phyloP scores from a whole-genome alignment of 2,329 filamentous ascomycete species.

The Sporothrix sp. region DNA sequence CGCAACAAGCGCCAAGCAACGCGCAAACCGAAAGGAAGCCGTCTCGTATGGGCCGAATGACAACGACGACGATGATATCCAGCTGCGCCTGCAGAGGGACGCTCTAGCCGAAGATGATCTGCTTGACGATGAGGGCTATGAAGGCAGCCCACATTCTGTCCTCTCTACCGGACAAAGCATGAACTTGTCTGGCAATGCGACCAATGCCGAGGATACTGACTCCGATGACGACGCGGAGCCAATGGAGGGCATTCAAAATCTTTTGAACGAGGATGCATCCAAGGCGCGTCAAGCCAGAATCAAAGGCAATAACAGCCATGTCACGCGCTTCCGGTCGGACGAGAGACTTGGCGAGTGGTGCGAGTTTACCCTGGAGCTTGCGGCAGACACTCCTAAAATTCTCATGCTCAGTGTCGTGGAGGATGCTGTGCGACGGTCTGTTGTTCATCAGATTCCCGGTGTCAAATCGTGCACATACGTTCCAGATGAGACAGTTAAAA shows the following conservation, averaged over 20 bases:
- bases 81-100: conserved; percentile 51
- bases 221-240: conserved; percentile 22
- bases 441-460: conserved; percentile 78
- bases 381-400: conserved; percentile 72
- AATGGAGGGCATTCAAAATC: conserved; percentile 22
- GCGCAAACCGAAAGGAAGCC: conserved; percentile 67
- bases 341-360: conserved; percentile 64
- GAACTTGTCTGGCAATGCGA: conserved; percentile 16
- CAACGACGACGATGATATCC: conserved; percentile 75
- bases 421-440: conserved; percentile 62
- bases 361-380: conserved; percentile 74
- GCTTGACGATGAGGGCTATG: conserved; percentile 44
- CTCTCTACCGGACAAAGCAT: too few relatives aligned
- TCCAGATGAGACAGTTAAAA: conserved; percentile 44
- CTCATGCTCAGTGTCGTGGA: conserved; percentile 89
- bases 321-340: conserved; percentile 73
- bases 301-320: conserved; percentile 51
- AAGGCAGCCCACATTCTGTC: conserved; percentile 35
- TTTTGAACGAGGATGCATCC: conserved; percentile 21
- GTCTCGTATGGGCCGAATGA: conserved; percentile 89
- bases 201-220: background rate
- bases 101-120: conserved; percentile 44
- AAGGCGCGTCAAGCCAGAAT: conserved; percentile 54
- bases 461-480: conserved; percentile 64
- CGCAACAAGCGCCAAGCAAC: conserved; percentile 63